A percentile compares a stretch with the other conserved stretches of the same genome.
phyloP scores from a whole-genome alignment of 73 alveolate genomes.

The Uronychia binucleata region DNA sequence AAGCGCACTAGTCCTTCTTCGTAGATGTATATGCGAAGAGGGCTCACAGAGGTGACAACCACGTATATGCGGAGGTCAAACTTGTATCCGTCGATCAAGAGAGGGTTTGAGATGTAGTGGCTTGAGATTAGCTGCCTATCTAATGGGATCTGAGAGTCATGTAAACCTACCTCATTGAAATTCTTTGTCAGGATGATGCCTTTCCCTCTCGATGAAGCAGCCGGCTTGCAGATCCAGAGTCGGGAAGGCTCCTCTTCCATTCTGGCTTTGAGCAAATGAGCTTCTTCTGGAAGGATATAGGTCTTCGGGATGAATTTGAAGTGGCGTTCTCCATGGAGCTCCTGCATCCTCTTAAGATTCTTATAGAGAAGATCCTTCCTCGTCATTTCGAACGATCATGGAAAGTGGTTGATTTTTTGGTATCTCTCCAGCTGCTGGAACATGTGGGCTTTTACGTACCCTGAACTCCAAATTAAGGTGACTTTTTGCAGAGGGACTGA shows the following conservation, averaged over 20 bases:
- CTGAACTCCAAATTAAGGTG: conserved; percentile 45
- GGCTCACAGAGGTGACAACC: conserved; percentile 82
- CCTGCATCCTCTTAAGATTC: conserved; percentile 73
- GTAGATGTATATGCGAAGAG: conserved; percentile 89
- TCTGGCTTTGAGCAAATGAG: conserved; percentile 69
- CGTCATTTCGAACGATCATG: conserved; percentile 78
- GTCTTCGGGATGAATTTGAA: conserved; percentile 84
- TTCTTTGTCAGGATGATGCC: conserved; percentile 86
- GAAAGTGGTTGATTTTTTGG: conserved; percentile 83
- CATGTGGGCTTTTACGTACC: conserved; percentile 12
- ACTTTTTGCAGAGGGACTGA: conserved; percentile 1
- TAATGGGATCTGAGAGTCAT: not conserved
- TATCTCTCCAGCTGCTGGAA: conserved; percentile 61
- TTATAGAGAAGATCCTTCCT: conserved; percentile 82
- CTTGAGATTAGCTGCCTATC: conserved; percentile 49
- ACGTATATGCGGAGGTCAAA: conserved; percentile 92
- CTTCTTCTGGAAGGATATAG: conserved; percentile 80
- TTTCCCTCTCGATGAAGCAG: conserved; percentile 89
- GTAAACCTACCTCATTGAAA: not conserved
- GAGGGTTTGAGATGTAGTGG: conserved; percentile 88
- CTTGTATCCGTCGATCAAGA: conserved; percentile 83
- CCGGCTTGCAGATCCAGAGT: conserved; percentile 91
- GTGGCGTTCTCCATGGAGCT: conserved; percentile 56
- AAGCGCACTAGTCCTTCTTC: conserved; percentile 96
- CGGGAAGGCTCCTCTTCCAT: conserved; percentile 63